phyloP scores from a whole-genome alignment of 257 asterid species.

The Rauvolfia tetraphylla region DNA sequence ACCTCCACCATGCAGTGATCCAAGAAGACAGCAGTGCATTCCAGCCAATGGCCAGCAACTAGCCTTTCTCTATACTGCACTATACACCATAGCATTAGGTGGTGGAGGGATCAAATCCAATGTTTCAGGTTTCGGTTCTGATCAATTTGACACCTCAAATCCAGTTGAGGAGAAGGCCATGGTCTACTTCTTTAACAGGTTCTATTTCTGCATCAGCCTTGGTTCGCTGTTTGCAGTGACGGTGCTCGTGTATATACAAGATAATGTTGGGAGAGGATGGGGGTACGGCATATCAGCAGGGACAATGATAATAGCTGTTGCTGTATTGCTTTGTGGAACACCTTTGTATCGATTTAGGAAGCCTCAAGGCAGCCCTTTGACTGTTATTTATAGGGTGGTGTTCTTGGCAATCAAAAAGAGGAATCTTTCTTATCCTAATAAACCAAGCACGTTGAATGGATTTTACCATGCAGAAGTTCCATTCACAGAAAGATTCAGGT shows the following conservation, averaged over 20 bases:
- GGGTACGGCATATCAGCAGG: conserved; percentile 86
- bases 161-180: conserved; percentile 65
- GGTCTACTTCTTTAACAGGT: conserved; percentile 73
- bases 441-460: conserved; percentile 46
- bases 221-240: conserved; percentile 84
- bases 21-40: conserved; percentile 42
- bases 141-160: conserved; percentile 64
- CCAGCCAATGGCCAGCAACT: conserved; percentile 49
- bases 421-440: conserved; percentile 39
- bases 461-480: conserved; percentile 46
- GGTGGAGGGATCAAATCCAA: conserved; percentile 88
- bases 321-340: conserved; percentile 49
- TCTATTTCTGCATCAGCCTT: conserved; percentile 76
- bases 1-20: conserved; percentile 60
- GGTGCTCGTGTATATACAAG: conserved; percentile 75
- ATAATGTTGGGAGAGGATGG: conserved; percentile 76
- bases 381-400: conserved; percentile 62
- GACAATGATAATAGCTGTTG: conserved; percentile 62
- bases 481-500: conserved; percentile 57
- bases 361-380: conserved; percentile 84
- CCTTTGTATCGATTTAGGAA: conserved; percentile 45
- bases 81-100: conserved; percentile 76
- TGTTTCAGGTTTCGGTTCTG: conserved; percentile 88
- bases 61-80: conserved; percentile 64
- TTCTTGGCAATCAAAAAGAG: conserved; percentile 61